Evolutionary conservation across 306 rosid species (phyloP).

Genomic region (Cicer pinnatifidum): DNA sequence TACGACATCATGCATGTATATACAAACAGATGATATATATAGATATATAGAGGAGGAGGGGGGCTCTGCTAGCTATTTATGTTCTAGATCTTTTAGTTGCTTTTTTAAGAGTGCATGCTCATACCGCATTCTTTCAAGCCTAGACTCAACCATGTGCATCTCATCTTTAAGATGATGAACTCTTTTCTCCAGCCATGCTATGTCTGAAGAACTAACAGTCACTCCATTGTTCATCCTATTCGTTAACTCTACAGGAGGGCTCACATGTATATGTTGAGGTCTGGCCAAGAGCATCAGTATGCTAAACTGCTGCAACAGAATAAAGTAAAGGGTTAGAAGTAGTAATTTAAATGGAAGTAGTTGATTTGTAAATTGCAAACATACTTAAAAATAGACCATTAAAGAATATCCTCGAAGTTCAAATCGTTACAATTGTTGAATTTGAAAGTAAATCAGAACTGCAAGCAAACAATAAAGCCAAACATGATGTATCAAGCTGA

Average conservation of each 20-base stretch:
- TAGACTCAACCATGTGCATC: constrained; percentile 84
- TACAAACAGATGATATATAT: constrained; percentile 24
- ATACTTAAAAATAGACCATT: constrained; percentile 14
- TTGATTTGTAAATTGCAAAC: constrained; percentile 19
- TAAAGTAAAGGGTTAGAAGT: background rate
- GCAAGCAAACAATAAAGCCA: background rate
- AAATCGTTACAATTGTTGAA: background rate
- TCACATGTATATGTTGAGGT: constrained; percentile 81
- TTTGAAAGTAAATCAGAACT: constrained; percentile 2
- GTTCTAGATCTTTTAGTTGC: constrained; percentile 69
- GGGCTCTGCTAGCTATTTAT: constrained; percentile 26
- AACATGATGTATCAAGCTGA: constrained; percentile 29
- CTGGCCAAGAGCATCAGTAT: constrained; percentile 76
- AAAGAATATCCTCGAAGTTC: background rate
- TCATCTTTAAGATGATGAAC: constrained; percentile 88
- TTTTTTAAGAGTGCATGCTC: constrained; percentile 74
- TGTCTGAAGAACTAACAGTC: constrained; percentile 58
- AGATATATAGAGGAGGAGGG: background rate
- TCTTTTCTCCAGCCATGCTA: constrained; percentile 86
- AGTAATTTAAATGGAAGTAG: constrained; percentile 5
- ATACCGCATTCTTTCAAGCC: constrained; percentile 79
- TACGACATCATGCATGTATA: constrained; percentile 19
- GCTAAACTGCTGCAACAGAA: constrained; percentile 82
- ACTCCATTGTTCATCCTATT: constrained; percentile 52
- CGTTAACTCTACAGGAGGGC: constrained; percentile 55